Conservation (phyloP, 2,329 filamentous ascomycete genomes). For the Onygenales sp. region DNA sequence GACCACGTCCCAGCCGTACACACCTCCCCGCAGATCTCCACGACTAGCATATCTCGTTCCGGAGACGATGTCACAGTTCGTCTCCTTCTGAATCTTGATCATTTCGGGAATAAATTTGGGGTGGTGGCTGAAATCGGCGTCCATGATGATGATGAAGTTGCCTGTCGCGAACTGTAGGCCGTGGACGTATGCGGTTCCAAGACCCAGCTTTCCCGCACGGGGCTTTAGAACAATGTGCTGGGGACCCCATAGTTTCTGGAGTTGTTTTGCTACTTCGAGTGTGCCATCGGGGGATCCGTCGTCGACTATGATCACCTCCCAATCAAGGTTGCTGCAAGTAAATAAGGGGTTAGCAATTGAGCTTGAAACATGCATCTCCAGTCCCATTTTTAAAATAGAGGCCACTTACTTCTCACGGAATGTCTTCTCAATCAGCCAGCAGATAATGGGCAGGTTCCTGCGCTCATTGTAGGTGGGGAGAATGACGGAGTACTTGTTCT, state of each 20-base stretch:
- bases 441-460: constrained; percentile 89
- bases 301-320: constrained; percentile 97
- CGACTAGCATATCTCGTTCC: constrained; percentile 87
- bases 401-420: constrained; percentile 71
- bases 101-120: constrained; percentile 97
- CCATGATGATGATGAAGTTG: constrained; percentile 99
- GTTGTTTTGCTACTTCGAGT: constrained; percentile 79
- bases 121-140: constrained; percentile 98
- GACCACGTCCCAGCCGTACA: constrained; percentile 95
- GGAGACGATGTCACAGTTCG: constrained; percentile 90
- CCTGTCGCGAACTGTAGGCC: constrained; percentile 82
- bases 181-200: constrained; percentile 93
- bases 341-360: constrained; percentile 1
- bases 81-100: constrained; percentile 69
- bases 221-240: constrained; percentile 74
- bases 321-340: constrained; percentile 70
- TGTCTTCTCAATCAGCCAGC: constrained; percentile 85
- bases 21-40: constrained; percentile 54
- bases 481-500: constrained; percentile 91
- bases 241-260: constrained; percentile 70
- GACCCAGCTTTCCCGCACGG: constrained; percentile 89
- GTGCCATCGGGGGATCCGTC: constrained; percentile 96
- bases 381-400: background rate
- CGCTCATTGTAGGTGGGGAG: constrained; percentile 98
- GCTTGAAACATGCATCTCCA: background rate